Base-by-base conservation (phyloP, 1,139 yeast species). In the Taiozyma sp. region DNA sequence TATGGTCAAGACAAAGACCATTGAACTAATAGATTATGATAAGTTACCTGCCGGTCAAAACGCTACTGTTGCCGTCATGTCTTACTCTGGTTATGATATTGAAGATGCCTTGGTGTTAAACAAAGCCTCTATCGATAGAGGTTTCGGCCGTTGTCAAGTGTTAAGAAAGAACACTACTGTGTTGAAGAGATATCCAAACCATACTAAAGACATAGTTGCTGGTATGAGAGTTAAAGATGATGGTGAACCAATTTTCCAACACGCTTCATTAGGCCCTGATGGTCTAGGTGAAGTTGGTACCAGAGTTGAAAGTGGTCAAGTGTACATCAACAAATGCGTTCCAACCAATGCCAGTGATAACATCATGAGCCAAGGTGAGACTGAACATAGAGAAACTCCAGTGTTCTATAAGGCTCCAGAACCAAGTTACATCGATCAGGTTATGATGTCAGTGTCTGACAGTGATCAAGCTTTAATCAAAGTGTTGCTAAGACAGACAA, bases 61-160 rank as follows among this genome's bases (percentile, higher is more conserved):
- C 67, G 99, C 99, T 9, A 88, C 96, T 1, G 99, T 93, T 54
- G 99, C 99, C 0, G 99, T 93, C 40, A 95, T 93, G 99, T 88
- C 97, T 11, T 93, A 93, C 65, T 91, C 98, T 0, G 99, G 99
- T 55, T 93, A 93, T 66, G 99, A 93, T 87, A 95, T 95, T 69
- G 99, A 93, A 73, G 99, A 93, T 83, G 99, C 99, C 6, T 77
- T 93, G 63, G 98, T 93, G 16, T 74, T 93, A 60, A 93, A 93
- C 70, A 93, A 93, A 68, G 76, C 97, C 0, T 88, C 97, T 1
- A 77, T 95, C 53, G 99, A 93, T 67, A 80, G 99, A 67, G 99
- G 99, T 1, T 93, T 90, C 69, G 99, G 99, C 46, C 83, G 99
- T 62, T 93, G 99, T 74, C 99, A 93, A 71, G 96, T 91, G n/a